Percentiles rank a stretch among this genome's conserved stretches.
Evolutionary conservation across 2,329 filamentous ascomycete genomes (phyloP).

Genomic region (Paracamarosporium sp.): DNA sequence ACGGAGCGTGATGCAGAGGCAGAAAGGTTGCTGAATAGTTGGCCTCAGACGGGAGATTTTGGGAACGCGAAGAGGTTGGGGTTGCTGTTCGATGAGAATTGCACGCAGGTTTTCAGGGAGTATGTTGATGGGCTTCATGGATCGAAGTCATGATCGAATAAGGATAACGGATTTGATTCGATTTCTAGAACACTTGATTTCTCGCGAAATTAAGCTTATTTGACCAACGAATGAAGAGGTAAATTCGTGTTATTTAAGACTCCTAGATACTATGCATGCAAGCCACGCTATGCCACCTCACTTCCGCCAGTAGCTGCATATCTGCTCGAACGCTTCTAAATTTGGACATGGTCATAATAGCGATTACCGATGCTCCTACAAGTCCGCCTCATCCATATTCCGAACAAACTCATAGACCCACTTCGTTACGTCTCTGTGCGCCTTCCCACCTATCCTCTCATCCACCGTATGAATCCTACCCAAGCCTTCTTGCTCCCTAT

Average conservation of each 20-base stretch:
- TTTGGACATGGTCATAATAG: too few relatives aligned
- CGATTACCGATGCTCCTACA: conserved; percentile 21
- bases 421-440: conserved; percentile 52
- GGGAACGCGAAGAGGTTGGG: neutral
- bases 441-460: conserved; percentile 53
- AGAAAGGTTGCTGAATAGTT: neutral
- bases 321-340: neutral
- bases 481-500: conserved; percentile 46
- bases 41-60: neutral
- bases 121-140: neutral
- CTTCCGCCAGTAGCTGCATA: neutral
- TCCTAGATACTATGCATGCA: neutral
- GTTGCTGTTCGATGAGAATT: conserved; percentile 1
- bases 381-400: conserved; percentile 53
- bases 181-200: too few relatives aligned
- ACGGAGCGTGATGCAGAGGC: neutral
- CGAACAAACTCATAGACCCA: conserved; percentile 54
- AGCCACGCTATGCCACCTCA: neutral
- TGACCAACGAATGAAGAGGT: neutral
- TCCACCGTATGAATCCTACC: conserved; percentile 60
- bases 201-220: too few relatives aligned
- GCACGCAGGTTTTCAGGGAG: neutral
- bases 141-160: too few relatives aligned
- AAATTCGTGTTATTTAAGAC: neutral
- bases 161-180: too few relatives aligned